Base-by-base conservation (phyloP, 2,329 filamentous ascomycete species). In the Bipolaris victoriae region DNA sequence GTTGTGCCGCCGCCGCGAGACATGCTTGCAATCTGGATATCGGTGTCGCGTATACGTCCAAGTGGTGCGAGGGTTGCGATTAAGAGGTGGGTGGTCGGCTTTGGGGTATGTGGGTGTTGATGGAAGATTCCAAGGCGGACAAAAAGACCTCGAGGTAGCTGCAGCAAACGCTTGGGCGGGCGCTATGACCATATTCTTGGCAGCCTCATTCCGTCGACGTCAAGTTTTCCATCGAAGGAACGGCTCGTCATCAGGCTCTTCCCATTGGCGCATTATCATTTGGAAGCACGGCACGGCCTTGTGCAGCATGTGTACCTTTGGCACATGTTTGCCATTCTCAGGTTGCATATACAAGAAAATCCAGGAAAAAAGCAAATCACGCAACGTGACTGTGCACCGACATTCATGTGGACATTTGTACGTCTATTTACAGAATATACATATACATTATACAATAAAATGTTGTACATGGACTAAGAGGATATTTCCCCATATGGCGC, bases 1-100 rank as follows among this genome's bases (percentile, higher is more conserved):
- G 94, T 98, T 61, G 91, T 96, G 71, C 92, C 90, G 78, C 90
- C 88, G 79, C 90, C 88, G 77, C 92, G 91, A 87, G 93, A 97
- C 92, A 97, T 97, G 76, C 6, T 52, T 77, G 66, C 37, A 51
- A 44, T 47, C 35, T 53, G 13, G 15, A 52, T 43, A 43, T 37
- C 29, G 52, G 49, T 58, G 54, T 50, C 18, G 51, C 48, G 48
- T 45, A 46, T 56, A 49, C 46, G 41, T 33, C 26, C 11, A 45
- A 24, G 52, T 60, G 55, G 31, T 59, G 57, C 55, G 57, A 56
- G 53, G 44, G 57, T 52, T 60, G 52, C 52, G 49, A 50, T 58
- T 52, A 54, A 62, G 50, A 57, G 48, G 59, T 50, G 49, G 62
- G 47, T 51, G 52, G 35, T 22, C 49, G 45, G 45, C 46, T 26